These are phyloP conservation scores for Penicillium crystallinum DNA, from an alignment of 495 filamentous ascomycete species.

Conservation along the genomic window DNA sequence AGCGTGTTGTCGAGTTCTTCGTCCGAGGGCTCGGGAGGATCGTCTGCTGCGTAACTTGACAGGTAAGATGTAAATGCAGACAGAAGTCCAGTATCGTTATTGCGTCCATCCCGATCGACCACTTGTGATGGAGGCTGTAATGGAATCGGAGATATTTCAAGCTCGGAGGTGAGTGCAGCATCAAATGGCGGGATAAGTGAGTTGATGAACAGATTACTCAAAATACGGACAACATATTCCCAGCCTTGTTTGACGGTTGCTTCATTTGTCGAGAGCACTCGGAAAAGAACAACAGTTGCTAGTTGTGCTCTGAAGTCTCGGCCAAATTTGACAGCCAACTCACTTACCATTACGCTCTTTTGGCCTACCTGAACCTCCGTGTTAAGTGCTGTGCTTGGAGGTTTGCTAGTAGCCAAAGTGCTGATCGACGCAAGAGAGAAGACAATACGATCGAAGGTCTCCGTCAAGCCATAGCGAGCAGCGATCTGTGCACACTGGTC, in stretches of 20 bases:
- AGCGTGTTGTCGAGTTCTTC: constrained; percentile 95
- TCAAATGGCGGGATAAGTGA: constrained; percentile 86
- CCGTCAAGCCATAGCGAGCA: constrained; percentile 74
- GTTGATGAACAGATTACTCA: constrained; percentile 94
- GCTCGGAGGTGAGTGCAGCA: constrained; percentile 57
- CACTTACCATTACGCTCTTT: constrained; percentile 97
- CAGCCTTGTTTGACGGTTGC: constrained; percentile 69
- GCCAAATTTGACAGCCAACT: constrained; percentile 94
- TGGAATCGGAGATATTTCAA: constrained; percentile 79
- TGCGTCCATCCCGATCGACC: constrained; percentile 77
- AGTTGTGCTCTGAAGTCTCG: constrained; percentile 89
- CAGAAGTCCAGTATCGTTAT: constrained; percentile 76
- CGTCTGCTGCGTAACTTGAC: constrained; percentile 96
- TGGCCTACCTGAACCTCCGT: constrained; percentile 91
- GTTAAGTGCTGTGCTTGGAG: constrained; percentile 82
- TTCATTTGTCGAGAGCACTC: constrained; percentile 81
- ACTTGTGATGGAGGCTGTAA: constrained; percentile 88
- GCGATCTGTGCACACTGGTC: constrained; percentile 95
- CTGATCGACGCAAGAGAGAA: constrained; percentile 86
- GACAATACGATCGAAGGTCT: constrained; percentile 86
- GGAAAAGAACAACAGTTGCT: constrained; percentile 89
- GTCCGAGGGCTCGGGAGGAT: constrained; percentile 94
- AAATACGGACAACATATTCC: constrained; percentile 82
- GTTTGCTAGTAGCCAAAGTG: constrained; percentile 66
- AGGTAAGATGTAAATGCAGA: constrained; percentile 94